Evolutionary conservation across 2,329 filamentous ascomycete species (phyloP), one percentile per base, ranked within the genome.

Genomic region (Xylariaceae sp.): DNA sequence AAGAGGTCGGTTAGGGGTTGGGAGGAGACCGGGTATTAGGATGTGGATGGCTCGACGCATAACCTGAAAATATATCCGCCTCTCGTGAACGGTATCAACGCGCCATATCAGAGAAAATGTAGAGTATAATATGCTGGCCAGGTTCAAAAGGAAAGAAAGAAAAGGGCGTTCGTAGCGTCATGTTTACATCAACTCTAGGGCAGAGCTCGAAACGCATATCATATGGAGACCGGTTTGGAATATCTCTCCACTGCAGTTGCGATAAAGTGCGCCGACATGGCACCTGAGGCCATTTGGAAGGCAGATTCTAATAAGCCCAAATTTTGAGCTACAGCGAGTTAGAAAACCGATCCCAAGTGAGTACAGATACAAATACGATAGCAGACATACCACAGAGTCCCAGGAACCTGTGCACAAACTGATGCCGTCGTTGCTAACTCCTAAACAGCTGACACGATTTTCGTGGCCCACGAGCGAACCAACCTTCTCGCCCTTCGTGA

Each of bases 351-450:
- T 21, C 29, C 39, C 2, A 10, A 29, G 13, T n/a, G 3, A 41
- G 42, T 5, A n/a, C 10, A 36, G 8, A 54, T 2, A 36, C 19
- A 21, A 39, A 48, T 3, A 13, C 13, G 3, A 47, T 44, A 8
- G 15, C 39, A 10, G 52, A 81, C 90, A 77, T 83, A 97, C 94
- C 80, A 96, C 82, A 68, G 94, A 96, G 77, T 99, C 94, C 94
- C 94, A 99, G 64, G 94, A 99, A 73, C 94, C 94, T 69, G 94
- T 99, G 83, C 94, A 97, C 77, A 99, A 80, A 79, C 92, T 97
- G 78, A 97, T 96, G 60, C 92, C 94, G 70, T 99, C 94, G 73
- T 97, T 97, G 80, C 92, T 97, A 66, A 99, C 94, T 63, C 94
- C 94, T 70, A 99, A 78, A 75, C 94, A 99, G 83, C 92, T 97